These are phyloP conservation scores for Saccharomyces paradoxus DNA, from an alignment of 805 yeast genomes.

Conservation along the genomic window DNA sequence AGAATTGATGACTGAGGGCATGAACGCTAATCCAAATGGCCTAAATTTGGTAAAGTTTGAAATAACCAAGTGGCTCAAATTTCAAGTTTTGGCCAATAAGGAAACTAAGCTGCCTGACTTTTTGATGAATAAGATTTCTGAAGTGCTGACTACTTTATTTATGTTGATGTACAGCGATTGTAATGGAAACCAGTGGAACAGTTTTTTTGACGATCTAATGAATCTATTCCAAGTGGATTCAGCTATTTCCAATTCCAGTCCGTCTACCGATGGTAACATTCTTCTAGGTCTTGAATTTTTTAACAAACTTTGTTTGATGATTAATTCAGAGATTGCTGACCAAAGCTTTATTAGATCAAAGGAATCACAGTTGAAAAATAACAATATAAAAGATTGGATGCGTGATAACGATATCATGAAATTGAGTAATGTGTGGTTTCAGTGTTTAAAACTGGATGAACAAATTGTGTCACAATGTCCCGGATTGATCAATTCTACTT, in stretches of 20 bases:
- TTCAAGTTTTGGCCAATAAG: background rate
- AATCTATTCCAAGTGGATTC: conserved; percentile 17
- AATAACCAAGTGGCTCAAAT: background rate
- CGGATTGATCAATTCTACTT: conserved; percentile 26
- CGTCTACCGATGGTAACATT: conserved; percentile 22
- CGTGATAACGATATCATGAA: conserved; percentile 65
- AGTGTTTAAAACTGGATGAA: conserved; percentile 25
- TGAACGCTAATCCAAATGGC: background rate
- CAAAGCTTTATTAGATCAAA: conserved; percentile 69
- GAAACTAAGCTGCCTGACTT: conserved; percentile 18
- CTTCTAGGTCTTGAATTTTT: conserved; percentile 58
- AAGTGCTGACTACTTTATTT: conserved; percentile 27
- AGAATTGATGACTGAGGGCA: background rate
- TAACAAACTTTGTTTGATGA: conserved; percentile 58
- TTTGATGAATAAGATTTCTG: conserved; percentile 29
- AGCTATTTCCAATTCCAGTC: conserved; percentile 3
- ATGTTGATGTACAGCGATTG: conserved; percentile 27
- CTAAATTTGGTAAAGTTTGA: background rate
- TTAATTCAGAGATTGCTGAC: conserved; percentile 92
- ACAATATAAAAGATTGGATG: conserved; percentile 69
- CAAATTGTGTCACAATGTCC: conserved; percentile 19
- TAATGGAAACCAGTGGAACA: conserved; percentile 26
- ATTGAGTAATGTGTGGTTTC: conserved; percentile 61
- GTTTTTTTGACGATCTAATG: conserved; percentile 27
- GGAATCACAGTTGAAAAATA: conserved; percentile 55